Evolutionary conservation across 768 basidiomycete genomes (phyloP), one percentile per base, ranked within the genome.

Genomic region (Holtermannia corniformis): DNA sequence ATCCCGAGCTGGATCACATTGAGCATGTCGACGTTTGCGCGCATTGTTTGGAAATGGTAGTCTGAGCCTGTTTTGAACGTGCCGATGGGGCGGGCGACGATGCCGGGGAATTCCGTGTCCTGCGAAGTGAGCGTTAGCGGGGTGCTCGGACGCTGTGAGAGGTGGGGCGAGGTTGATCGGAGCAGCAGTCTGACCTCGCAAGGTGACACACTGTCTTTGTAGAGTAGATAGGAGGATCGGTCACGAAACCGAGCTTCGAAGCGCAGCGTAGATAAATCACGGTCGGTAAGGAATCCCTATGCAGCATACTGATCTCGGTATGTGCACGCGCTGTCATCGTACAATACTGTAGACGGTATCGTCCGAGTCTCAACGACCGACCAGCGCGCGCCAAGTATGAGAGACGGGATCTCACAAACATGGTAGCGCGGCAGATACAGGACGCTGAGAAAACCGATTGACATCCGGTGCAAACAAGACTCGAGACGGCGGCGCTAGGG

Each of bases 41-140:
- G 84, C 86, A 99, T 93, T 1, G 95, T 99, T 74, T 99, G 95
- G 74, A 96, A 99, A 74, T 97, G 93, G 68, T 96, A 97, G 74
- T 99, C 95, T 20, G 90, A 90, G 11, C 90, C 89, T 0, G 91
- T 92, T 72, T 89, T 90, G 78, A 96, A 97, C 27, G 83, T 78
- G 4, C 95, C 95, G 64, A 99, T 93, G 2, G 95, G 95, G 19
- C 95, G 81, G 2, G 93, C 95, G 51, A 99, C 95, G 41, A 96
- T 91, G 7, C 95, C 95, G 27, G 95, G 95, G 72, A 97, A 97
- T 71, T 99, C 95, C 49, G 95, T 96, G 72, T 99, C 93, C 93
- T 96, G 72, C n/a, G n/a, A n/a, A 27, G 50, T 42, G 58, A 27
- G 20, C 54, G 43, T 24, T 43, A 49, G 57, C 73, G 65, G 26